Evolutionary conservation across 371 early-diverging fungal species (phyloP).

Genomic region (Saksenaea vasiformis): DNA sequence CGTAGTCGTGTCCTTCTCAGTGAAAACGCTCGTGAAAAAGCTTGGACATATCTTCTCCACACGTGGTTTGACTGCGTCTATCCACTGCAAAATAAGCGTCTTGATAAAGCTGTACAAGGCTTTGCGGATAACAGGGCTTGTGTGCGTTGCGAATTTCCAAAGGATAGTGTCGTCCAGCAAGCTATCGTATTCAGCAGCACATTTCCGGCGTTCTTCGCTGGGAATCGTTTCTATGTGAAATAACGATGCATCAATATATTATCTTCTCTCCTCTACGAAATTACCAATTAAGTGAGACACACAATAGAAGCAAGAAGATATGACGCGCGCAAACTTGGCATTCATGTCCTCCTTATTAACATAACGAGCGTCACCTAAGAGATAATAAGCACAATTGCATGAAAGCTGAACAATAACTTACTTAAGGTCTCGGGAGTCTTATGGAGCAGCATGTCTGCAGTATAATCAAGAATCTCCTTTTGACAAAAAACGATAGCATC

Average conservation of each 20-base stretch:
- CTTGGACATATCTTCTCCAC: constrained; percentile 50
- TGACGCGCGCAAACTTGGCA: constrained; percentile 61
- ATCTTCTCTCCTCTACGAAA: not conserved
- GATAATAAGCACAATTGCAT: constrained; percentile 4
- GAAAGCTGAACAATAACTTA: constrained; percentile 18
- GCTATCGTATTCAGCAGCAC: constrained; percentile 38
- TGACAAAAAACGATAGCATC: constrained; percentile 64
- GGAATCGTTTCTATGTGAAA: constrained; percentile 32
- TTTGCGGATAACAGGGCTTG: constrained; percentile 51
- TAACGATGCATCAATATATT: not conserved
- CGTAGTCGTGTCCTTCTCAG: constrained; percentile 54
- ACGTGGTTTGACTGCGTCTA: constrained; percentile 45
- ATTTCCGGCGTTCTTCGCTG: constrained; percentile 38
- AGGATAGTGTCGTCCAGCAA: constrained; percentile 51
- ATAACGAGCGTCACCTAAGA: constrained; percentile 60
- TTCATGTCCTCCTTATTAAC: constrained; percentile 66
- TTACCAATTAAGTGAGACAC: constrained; percentile 57
- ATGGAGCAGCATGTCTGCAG: constrained; percentile 52
- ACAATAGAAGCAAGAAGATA: constrained; percentile 53
- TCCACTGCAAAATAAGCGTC: constrained; percentile 37
- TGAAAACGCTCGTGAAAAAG: constrained; percentile 54
- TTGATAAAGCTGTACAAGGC: constrained; percentile 52
- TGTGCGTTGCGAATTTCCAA: constrained; percentile 50
- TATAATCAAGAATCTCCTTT: constrained; percentile 58
- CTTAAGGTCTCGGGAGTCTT: constrained; percentile 69